phyloP scores from a whole-genome alignment of 2,329 filamentous ascomycete species.

The Aspergillus alliaceus region DNA sequence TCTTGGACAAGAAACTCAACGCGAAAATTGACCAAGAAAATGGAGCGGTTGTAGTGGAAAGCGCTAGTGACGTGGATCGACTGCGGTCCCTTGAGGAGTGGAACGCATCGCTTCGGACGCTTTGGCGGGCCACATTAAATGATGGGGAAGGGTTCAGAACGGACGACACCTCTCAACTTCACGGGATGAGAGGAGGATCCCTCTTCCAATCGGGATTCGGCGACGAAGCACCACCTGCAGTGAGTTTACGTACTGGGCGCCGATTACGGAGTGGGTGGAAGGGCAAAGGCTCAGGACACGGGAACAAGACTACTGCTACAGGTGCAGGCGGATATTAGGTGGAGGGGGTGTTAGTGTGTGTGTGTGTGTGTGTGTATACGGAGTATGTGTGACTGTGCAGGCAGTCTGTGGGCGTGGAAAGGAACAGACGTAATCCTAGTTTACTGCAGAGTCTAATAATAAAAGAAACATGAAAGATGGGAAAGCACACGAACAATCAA shows the following conservation, averaged over 20 bases:
- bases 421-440: slow-evolving; percentile 2
- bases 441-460: slow-evolving; percentile 1
- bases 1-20: slow-evolving; percentile 82
- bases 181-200: slow-evolving; percentile 21
- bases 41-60: slow-evolving; percentile 79
- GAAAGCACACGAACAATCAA: neutral
- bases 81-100: slow-evolving; percentile 72
- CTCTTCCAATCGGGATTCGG: slow-evolving; percentile 33
- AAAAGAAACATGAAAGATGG: neutral
- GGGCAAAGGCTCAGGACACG: slow-evolving; percentile 20
- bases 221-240: slow-evolving; percentile 25
- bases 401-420: neutral
- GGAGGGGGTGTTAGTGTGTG: neutral
- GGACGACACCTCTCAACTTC: slow-evolving; percentile 37
- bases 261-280: slow-evolving; percentile 28
- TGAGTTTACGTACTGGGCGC: slow-evolving; percentile 23
- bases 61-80: slow-evolving; percentile 67
- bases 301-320: slow-evolving; percentile 8
- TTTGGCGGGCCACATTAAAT: slow-evolving; percentile 73
- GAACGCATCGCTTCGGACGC: slow-evolving; percentile 64
- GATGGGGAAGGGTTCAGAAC: slow-evolving; percentile 68
- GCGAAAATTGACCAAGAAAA: slow-evolving; percentile 88
- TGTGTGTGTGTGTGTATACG: neutral
- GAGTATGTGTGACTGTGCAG: neutral
- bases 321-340: slow-evolving; percentile 7